Evolutionary conservation across 2,329 filamentous ascomycete genomes (phyloP).

Genomic region (Parafenestella ontariensis): DNA sequence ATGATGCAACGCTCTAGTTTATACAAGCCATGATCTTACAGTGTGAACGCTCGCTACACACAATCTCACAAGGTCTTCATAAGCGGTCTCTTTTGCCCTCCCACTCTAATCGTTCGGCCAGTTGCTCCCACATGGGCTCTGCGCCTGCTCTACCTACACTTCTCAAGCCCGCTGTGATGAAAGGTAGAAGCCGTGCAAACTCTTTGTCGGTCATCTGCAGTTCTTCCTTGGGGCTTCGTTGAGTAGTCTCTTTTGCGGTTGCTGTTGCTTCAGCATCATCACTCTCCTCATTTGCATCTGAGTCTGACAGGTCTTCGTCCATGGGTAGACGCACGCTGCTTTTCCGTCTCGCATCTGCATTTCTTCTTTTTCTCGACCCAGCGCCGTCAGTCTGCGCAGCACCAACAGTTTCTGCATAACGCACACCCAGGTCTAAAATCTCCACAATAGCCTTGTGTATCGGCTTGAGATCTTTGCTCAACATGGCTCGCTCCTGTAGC

Average conservation of each 20-base stretch:
- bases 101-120: constrained; percentile 80
- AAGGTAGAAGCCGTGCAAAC: constrained; percentile 71
- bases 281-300: constrained; percentile 22
- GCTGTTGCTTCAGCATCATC: constrained; percentile 9
- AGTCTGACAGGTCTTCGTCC: constrained; percentile 34
- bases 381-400: constrained; percentile 37
- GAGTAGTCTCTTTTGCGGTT: background rate
- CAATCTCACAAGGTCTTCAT: background rate
- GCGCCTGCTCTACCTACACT: constrained; percentile 77
- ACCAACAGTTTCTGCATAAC: constrained; percentile 68
- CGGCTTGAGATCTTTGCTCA: constrained; percentile 71
- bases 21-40: background rate
- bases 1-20: background rate
- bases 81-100: constrained; percentile 25
- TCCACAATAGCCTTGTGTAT: constrained; percentile 77
- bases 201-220: constrained; percentile 66
- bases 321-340: constrained; percentile 21
- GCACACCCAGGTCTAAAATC: constrained; percentile 76
- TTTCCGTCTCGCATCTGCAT: constrained; percentile 21
- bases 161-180: constrained; percentile 75
- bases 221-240: constrained; percentile 40
- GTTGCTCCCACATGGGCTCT: constrained; percentile 76
- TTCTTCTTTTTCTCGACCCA: constrained; percentile 38
- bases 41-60: too few species aligned
- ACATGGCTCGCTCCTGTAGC: constrained; percentile 72